A percentile compares a stretch with the other conserved stretches of the same genome.
phyloP scores from a whole-genome alignment of 2,329 filamentous ascomycete species.

The Exserohilum rostratum region DNA sequence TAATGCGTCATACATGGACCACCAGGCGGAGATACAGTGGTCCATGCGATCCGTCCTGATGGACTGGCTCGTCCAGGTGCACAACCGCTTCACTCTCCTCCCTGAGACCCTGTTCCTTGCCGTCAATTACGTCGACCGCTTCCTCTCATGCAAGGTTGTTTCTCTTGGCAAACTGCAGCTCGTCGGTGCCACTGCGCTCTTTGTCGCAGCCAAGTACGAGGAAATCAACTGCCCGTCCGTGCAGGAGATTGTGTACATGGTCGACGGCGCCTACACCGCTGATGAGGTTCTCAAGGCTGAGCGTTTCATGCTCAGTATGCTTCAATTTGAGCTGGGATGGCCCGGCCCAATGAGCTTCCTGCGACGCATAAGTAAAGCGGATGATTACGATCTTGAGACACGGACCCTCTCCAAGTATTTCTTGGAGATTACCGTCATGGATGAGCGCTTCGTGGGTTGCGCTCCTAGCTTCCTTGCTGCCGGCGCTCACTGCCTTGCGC shows the following conservation, averaged over 20 bases:
- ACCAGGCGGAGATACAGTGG: constrained; percentile 97
- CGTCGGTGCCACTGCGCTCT: constrained; percentile 92
- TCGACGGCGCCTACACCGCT: constrained; percentile 84
- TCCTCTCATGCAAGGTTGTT: constrained; percentile 91
- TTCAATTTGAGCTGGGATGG: constrained; percentile 94
- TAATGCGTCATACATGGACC: constrained; percentile 93
- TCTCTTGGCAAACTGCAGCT: constrained; percentile 94
- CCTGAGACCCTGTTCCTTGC: constrained; percentile 94
- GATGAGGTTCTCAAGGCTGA: constrained; percentile 98
- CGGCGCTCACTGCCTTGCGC: constrained; percentile 88
- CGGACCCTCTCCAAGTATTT: constrained; percentile 97
- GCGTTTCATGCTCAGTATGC: constrained; percentile 96
- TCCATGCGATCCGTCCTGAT: constrained; percentile 97
- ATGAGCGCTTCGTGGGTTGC: constrained; percentile 92
- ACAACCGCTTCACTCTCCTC: constrained; percentile 85
- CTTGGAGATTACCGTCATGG: constrained; percentile 94
- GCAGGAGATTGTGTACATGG: constrained; percentile 97
- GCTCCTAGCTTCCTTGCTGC: constrained; percentile 90
- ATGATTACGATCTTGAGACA: constrained; percentile 96
- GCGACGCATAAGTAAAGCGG: constrained; percentile 94
- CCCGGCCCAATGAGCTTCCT: constrained; percentile 99
- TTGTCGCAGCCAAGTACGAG: constrained; percentile 97
- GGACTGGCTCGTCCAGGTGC: constrained; percentile 98
- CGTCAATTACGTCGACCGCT: constrained; percentile 97
- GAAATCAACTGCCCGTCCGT: constrained; percentile 98